phyloP scores from a whole-genome alignment of 2,329 filamentous ascomycete species.

The Ilyonectria robusta region DNA sequence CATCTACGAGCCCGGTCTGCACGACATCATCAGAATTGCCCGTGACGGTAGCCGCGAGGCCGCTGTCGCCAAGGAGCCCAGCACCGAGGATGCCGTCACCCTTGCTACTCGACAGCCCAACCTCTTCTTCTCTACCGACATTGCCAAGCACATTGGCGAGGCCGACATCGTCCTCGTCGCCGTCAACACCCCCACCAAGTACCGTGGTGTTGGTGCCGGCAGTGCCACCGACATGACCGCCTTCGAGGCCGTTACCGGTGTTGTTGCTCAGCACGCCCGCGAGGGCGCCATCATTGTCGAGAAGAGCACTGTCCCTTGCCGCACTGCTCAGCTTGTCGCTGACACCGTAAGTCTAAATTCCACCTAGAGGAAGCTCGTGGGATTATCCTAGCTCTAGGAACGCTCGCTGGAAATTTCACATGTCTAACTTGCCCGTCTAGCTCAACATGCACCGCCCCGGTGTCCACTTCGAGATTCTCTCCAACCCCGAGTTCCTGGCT shows the following conservation, averaged over 20 bases:
- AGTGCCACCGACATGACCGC: constrained; percentile 80
- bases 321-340: constrained; percentile 78
- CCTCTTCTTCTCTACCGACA: constrained; percentile 80
- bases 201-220: constrained; percentile 77
- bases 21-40: constrained; percentile 76
- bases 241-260: constrained; percentile 77
- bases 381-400: background rate
- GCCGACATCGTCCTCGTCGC: constrained; percentile 83
- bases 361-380: constrained; percentile 4
- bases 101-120: constrained; percentile 70
- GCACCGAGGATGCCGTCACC: constrained; percentile 49
- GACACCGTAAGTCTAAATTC: constrained; percentile 68
- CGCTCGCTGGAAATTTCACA: background rate
- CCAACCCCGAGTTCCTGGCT: constrained; percentile 86
- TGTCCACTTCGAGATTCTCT: constrained; percentile 80
- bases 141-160: constrained; percentile 71
- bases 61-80: constrained; percentile 56
- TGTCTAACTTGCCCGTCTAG: constrained; percentile 50
- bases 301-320: constrained; percentile 85
- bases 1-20: constrained; percentile 81
- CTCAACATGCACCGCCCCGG: constrained; percentile 72
- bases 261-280: constrained; percentile 76
- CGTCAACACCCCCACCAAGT: constrained; percentile 86
- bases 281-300: constrained; percentile 82
- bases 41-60: constrained; percentile 69